Conservation (phyloP, 352 stramenopile genomes). For the Phytophthora fragariae region DNA sequence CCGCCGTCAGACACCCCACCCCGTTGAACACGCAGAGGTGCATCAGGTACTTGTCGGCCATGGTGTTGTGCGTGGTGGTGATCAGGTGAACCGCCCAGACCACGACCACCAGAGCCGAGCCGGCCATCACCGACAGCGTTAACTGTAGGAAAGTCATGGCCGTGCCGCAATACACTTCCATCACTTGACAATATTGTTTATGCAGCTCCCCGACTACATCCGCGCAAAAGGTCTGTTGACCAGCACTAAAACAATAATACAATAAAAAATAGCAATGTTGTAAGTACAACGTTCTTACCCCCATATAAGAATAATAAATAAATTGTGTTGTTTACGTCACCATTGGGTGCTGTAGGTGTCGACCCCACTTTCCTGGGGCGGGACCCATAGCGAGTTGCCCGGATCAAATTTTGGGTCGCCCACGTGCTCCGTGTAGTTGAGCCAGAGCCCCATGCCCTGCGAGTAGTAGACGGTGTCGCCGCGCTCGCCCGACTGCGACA, state of each 20-base stretch:
- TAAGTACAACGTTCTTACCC: not conserved
- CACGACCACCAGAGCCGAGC: conserved; percentile 50
- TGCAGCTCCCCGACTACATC: conserved; percentile 69
- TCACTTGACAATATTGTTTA: conserved; percentile 79
- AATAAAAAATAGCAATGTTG: not conserved
- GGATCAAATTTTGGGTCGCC: conserved; percentile 72
- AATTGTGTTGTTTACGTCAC: conserved; percentile 22
- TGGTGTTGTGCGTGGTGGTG: conserved; percentile 59
- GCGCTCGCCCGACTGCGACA: conserved; percentile 67
- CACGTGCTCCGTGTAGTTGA: conserved; percentile 85
- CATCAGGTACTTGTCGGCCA: conserved; percentile 78
- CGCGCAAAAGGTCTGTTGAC: conserved; percentile 51
- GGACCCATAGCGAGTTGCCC: conserved; percentile 82
- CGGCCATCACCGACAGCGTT: conserved; percentile 60
- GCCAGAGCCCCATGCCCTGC: conserved; percentile 81
- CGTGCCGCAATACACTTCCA: conserved; percentile 73
- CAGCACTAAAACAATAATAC: conserved; percentile 27
- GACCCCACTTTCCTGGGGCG: conserved; percentile 61
- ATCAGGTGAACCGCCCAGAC: conserved; percentile 65
- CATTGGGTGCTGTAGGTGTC: conserved; percentile 72
- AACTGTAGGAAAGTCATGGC: conserved; percentile 67
- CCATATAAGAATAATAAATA: not conserved
- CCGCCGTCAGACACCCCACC: conserved; percentile 52
- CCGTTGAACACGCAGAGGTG: conserved; percentile 74
- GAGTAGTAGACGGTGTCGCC: conserved; percentile 67